Evolutionary conservation across 2,329 filamentous ascomycete genomes (phyloP), one percentile per base, ranked within the genome.

Genomic region (Aspergillus niger): DNA sequence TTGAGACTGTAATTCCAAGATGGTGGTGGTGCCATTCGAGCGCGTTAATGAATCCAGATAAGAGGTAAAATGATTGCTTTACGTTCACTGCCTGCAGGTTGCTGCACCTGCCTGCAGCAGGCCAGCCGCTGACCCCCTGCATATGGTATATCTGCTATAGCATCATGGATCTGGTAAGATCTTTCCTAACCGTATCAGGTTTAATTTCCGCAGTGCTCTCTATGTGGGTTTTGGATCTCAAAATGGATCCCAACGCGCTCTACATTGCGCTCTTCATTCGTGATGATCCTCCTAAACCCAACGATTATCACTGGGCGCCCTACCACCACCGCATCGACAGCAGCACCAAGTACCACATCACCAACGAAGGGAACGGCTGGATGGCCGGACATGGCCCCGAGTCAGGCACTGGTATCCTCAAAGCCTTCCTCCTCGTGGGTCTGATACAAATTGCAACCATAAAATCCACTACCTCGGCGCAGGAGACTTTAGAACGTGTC

Each of bases 301-400:
- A 73, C 48, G 61, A 72, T n/a, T 72, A 72, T 58, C 68, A 74
- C 60, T 74, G 72, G 71, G 71, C 55, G 2, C 65, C 67, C 8
- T 74, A 74, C 50, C 59, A 67, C 55, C 70, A 65, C 11, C n/a
- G 22, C 7, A 10, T 32, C n/a, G 36, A 24, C n/a, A 49, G 63
- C 22, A 63, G 65, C 44, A 67, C 51, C 26, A 67, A 68, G 55
- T 72, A 72, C 56, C 71, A 70, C 47, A 63, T 70, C 50, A 61
- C 54, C 52, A 66, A 65, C 39, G 50, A 60, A 36, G 58, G 65
- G 11, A 43, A 15, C 24, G 67, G 64, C 7, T 69, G 67, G 61
- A 65, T 68, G 22, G 50, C 64, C 26, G 63, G 61, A 20, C 67
- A 71, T 53, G 63, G 59, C 5, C 49, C 49, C 15, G 67, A 60